Evolutionary conservation across 2,329 filamentous ascomycete genomes (phyloP), one percentile per base, ranked within the genome.

Genomic region (Chrysoporthe deuterocubensis): DNA sequence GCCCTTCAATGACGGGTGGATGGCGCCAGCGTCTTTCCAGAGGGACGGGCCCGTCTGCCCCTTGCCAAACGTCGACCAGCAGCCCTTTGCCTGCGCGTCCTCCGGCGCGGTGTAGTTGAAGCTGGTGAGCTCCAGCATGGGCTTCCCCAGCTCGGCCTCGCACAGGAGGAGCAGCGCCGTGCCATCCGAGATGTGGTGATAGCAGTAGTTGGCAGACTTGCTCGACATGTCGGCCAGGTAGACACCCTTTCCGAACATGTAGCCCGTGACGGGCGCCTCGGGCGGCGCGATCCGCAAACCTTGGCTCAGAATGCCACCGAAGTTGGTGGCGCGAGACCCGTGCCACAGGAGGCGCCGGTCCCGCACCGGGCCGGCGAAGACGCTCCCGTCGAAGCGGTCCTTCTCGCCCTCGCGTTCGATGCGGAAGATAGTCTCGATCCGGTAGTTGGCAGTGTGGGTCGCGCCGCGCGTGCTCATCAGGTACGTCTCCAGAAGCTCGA

Each of bases 181-280:
- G 26, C 87, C 86, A n/a, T 85, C 86, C n/a, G 90, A 91, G 69
- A 81, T 84, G 71, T 79, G 76, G 0, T 87, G 76, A 64, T 78
- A 85, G 76, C 92, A 96, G 80, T 97, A 97, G 73, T 88, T 88
- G 18, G 92, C 92, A 2, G 90, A 93, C 79, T 96, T 97, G 76
- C 87, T 91, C 0, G 89, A 91, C 84, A 94, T 94, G 74, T 96
- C 93, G 2, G 93, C 93, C 2, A 97, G 85, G 75, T 97, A 97
- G 59, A 97, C 91, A 57, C 93, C 93, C 78, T 96, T 96, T 67
- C 91, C 93, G 72, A 96, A 97, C 91, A 95, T 95, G 81, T 95
- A 94, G 1, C 92, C 92, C 4, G 84, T 86, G 0, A 89, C 89
- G 0, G 93, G 94, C 0, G 93, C 93, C 77, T 96, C 90, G 0